Percentiles rank a stretch among this genome's conserved stretches.
Conservation (phyloP, 2,329 filamentous ascomycete species). For the Aspergillus chevalieri region DNA sequence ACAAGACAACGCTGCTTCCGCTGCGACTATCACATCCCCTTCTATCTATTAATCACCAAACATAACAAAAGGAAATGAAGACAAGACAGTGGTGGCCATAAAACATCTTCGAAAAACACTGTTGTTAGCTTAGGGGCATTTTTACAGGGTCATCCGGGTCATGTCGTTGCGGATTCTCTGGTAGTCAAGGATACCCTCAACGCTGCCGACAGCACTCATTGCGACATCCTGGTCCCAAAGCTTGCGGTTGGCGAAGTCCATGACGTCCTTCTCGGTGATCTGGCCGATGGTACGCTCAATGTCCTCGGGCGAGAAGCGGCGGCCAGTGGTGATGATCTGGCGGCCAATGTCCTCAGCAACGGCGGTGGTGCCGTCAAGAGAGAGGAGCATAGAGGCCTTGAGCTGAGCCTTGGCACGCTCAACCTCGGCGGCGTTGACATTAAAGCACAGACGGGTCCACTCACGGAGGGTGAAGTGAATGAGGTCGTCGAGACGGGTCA, state of each 20-base stretch:
- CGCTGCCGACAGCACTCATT: slow-evolving; percentile 83
- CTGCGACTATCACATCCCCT: slow-evolving; percentile 13
- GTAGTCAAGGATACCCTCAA: slow-evolving; percentile 67
- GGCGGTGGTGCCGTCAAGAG: slow-evolving; percentile 93
- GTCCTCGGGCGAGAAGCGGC: slow-evolving; percentile 83
- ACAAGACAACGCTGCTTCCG: slow-evolving; percentile 17
- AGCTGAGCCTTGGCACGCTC: slow-evolving; percentile 99
- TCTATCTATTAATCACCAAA: slow-evolving; percentile 26
- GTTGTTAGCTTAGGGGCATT: slow-evolving; percentile 8
- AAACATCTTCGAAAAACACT: slow-evolving; percentile 12
- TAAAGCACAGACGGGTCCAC: slow-evolving; percentile 90
- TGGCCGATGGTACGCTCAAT: slow-evolving; percentile 85
- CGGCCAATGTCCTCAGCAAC: slow-evolving; percentile 97
- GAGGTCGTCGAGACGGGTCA: slow-evolving; percentile 83
- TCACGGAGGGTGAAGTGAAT: slow-evolving; percentile 97
- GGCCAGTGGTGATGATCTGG: slow-evolving; percentile 95
- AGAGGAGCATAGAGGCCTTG: slow-evolving; percentile 95
- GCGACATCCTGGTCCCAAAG: slow-evolving; percentile 97
- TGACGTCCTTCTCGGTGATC: slow-evolving; percentile 93
- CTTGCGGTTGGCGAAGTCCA: slow-evolving; percentile 91
- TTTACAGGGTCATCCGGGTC: slow-evolving; percentile 62
- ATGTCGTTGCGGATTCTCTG: slow-evolving; percentile 65
- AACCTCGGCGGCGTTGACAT: slow-evolving; percentile 81
- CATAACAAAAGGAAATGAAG: slow-evolving; percentile 11
- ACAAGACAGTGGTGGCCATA: slow-evolving; percentile 8